Conservation (phyloP, 1,139 yeast genomes). For the Kodamaea plutei region DNA sequence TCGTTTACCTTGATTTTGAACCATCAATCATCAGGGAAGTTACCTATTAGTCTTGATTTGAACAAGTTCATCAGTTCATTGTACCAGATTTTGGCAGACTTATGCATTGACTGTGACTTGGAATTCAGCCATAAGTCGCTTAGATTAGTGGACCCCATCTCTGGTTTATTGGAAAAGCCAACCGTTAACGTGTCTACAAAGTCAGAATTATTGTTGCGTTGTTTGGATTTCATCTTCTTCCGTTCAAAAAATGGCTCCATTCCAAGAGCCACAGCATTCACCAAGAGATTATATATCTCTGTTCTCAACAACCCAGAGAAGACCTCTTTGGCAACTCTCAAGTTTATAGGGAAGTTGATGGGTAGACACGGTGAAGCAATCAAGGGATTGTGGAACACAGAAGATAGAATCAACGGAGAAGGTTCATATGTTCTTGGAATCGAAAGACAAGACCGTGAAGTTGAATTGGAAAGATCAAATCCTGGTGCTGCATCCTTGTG, state of each 20-base stretch:
- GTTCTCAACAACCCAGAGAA: conserved; percentile 82
- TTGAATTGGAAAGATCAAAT: conserved; percentile 70
- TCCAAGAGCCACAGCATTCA: conserved; percentile 74
- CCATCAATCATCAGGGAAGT: conserved; percentile 54
- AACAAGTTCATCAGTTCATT: conserved; percentile 72
- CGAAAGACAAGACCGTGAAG: conserved; percentile 47
- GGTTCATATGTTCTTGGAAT: conserved; percentile 71
- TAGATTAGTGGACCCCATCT: conserved; percentile 72
- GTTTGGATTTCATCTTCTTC: conserved; percentile 79
- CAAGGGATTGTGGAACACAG: conserved; percentile 77
- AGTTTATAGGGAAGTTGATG: conserved; percentile 72
- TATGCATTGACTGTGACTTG: conserved; percentile 76
- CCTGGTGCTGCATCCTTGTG: conserved; percentile 86
- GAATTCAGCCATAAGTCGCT: conserved; percentile 81
- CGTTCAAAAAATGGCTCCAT: conserved; percentile 69
- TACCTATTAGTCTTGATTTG: conserved; percentile 61
- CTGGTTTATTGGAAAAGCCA: conserved; percentile 45
- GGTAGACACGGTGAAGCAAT: conserved; percentile 63
- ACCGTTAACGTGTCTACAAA: conserved; percentile 85
- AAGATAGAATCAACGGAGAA: conserved; percentile 65
- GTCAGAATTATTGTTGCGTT: conserved; percentile 73
- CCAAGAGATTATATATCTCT: conserved; percentile 69
- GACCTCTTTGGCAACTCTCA: conserved; percentile 71
- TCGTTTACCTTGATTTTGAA: conserved; percentile 80
- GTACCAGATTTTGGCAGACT: conserved; percentile 59